Evolutionary conservation across 257 asterid genomes (phyloP), one percentile per base, ranked within the genome.

Genomic region (Linaria vulgaris): DNA sequence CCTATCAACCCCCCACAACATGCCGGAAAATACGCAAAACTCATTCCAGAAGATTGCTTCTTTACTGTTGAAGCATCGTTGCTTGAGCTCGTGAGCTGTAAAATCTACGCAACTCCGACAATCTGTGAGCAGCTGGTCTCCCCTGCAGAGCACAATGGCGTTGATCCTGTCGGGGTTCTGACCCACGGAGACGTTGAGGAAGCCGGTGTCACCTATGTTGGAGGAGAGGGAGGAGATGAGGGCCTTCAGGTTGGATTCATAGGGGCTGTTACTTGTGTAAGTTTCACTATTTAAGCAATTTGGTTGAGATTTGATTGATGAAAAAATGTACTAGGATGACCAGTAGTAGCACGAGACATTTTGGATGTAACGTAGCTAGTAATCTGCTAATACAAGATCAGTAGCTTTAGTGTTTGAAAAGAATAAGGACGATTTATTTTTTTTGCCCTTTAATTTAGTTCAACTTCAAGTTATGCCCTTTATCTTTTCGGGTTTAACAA

Each of bases 101-200:
- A 20, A 30, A 19, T 58, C 13, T 23, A 62, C 11, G 17, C 78
- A 73, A 3, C n/a, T 7, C 8, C 70, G 73, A 24, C 78, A 73
- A 6, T 20, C 47, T 1, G n/a, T 19, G 1, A 55, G 70, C 15
- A 48, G 46, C 0, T 47, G 25, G 19, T 72, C 70, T 31, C 68
- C 78, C 31, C 74, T 43, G 67, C 74, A 75, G 44, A 75, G 77
- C 19, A 48, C 70, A 9, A 69, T 4, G 22, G 41, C 74, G 45
- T 68, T 38, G 62, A 34, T 44, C 1, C 5, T 39, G 58, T 73
- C 54, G 30, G 69, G 69, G 8, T 20, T 17, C 24, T 37, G 68
- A 0, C 72, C 72, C 0, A 53, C 4, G 9, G 76, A 66, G 34
- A 64, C 59, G 48, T 50, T 66, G 72, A 20, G 23, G 52, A 66